phyloP scores from a whole-genome alignment of 176 grass and related monocot species.

The Saccharum spontaneum region DNA sequence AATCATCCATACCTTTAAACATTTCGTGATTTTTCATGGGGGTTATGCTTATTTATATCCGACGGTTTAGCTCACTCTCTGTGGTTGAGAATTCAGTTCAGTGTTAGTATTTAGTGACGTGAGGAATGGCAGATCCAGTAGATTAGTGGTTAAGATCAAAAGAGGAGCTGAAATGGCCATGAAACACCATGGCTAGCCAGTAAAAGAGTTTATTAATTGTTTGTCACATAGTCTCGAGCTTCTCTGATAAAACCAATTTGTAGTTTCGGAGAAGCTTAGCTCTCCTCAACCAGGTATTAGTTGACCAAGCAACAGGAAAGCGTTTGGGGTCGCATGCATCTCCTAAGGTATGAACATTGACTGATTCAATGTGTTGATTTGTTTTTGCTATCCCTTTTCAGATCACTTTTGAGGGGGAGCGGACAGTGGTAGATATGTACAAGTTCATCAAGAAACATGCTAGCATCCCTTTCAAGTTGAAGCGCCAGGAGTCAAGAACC shows the following conservation, averaged over 20 bases:
- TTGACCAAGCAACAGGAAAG: background rate
- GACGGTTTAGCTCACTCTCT: background rate
- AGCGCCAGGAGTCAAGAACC: constrained; percentile 38
- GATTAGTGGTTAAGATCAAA: background rate
- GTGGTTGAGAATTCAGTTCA: background rate
- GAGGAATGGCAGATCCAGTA: background rate
- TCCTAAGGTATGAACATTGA: background rate
- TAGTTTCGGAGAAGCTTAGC: background rate
- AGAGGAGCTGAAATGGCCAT: background rate
- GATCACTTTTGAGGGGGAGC: constrained; percentile 71
- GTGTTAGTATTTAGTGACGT: background rate
- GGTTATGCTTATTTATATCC: background rate
- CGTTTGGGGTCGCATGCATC: background rate
- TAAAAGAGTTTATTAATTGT: background rate
- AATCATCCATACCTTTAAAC: background rate
- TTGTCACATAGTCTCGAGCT: background rate
- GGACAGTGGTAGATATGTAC: constrained; percentile 86
- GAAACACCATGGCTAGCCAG: background rate
- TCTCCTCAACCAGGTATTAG: constrained; percentile 20
- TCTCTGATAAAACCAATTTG: background rate
- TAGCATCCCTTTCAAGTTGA: constrained; percentile 87
- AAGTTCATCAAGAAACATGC: constrained; percentile 94
- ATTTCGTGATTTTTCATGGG: background rate
- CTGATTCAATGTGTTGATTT: background rate
- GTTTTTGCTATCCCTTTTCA: constrained; percentile 26